phyloP scores from a whole-genome alignment of 306 rosid genomes.

The Ziziphus jujuba region DNA sequence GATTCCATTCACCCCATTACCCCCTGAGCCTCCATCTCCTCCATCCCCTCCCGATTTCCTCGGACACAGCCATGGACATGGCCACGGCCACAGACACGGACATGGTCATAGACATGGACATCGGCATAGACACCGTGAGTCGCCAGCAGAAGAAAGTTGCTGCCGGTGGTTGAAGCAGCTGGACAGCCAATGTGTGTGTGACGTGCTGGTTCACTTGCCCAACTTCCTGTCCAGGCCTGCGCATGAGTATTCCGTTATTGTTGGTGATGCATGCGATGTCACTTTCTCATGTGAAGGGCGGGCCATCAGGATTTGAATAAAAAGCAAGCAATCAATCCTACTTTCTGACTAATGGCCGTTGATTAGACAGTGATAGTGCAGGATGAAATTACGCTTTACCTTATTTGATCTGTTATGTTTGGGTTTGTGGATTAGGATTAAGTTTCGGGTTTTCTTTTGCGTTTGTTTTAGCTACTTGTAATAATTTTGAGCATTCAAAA shows the following conservation, averaged over 20 bases:
- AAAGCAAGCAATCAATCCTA: background rate
- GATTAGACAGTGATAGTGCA: too few relatives aligned
- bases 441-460: background rate
- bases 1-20: constrained; percentile 40
- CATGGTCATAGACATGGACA: constrained; percentile 13
- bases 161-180: constrained; percentile 70
- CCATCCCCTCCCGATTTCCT: constrained; percentile 17
- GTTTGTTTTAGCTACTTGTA: background rate
- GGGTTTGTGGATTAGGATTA: constrained; percentile 3
- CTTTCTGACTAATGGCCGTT: too few relatives aligned
- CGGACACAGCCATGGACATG: background rate
- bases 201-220: constrained; percentile 57
- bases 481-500: constrained; percentile 20
- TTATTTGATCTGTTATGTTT: constrained; percentile 3
- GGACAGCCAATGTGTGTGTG: constrained; percentile 71
- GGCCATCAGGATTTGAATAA: constrained; percentile 27
- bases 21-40: constrained; percentile 33
- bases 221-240: constrained; percentile 59
- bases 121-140: constrained; percentile 15
- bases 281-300: constrained; percentile 63
- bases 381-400: too few relatives aligned
- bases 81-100: constrained; percentile 3
- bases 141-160: constrained; percentile 49
- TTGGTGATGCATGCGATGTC: constrained; percentile 53
- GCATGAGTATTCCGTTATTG: constrained; percentile 48